These are phyloP conservation scores for Tritrichomonas foetus DNA, from an alignment of 208 protist genomes.

Conservation along the genomic window DNA sequence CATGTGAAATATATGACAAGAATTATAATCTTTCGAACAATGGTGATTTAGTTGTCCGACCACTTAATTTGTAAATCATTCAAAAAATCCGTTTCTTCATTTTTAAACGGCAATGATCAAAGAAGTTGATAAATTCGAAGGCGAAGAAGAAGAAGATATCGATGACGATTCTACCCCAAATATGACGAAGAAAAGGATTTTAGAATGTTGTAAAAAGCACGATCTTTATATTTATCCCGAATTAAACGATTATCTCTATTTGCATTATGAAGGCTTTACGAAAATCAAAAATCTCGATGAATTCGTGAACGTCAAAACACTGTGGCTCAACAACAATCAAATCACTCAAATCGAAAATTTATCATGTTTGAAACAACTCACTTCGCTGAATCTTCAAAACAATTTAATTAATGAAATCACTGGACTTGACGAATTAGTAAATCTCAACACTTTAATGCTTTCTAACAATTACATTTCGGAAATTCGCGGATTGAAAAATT, in stretches of 20 bases:
- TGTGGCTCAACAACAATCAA: conserved; percentile 79
- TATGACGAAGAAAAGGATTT: neutral
- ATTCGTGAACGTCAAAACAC: conserved; percentile 68
- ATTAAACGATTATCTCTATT: conserved; percentile 80
- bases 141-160: neutral
- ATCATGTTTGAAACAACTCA: conserved; percentile 59
- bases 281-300: conserved; percentile 67
- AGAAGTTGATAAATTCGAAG: too few species aligned
- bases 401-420: conserved; percentile 71
- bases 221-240: conserved; percentile 63
- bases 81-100: too few species aligned
- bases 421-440: conserved; percentile 54
- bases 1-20: too few species aligned
- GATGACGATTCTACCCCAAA: neutral
- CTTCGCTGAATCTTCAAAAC: conserved; percentile 74
- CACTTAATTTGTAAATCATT: too few species aligned
- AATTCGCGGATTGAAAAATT: conserved; percentile 55
- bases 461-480: conserved; percentile 64
- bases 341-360: conserved; percentile 70
- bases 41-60: too few species aligned
- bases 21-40: too few species aligned
- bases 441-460: conserved; percentile 72
- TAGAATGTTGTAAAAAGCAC: neutral
- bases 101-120: too few species aligned
- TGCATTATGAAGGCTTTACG: conserved; percentile 73